Evolutionary conservation across 768 basidiomycete genomes (phyloP).

Genomic region (Flagelloscypha sp.): DNA sequence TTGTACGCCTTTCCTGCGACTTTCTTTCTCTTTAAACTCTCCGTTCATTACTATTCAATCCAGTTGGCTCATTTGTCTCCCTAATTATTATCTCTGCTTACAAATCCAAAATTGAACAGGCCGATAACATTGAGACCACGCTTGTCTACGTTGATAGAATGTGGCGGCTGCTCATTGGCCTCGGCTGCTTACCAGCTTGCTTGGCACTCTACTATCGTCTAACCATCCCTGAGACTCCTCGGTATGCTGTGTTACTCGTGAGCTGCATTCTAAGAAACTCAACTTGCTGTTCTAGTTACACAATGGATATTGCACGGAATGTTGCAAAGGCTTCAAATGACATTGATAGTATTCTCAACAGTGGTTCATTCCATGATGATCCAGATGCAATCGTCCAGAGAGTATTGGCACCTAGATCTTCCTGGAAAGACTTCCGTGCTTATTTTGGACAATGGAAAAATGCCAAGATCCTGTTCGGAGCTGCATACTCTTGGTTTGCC

Average conservation of each 20-base stretch:
- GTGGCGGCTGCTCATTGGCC: conserved; percentile 56
- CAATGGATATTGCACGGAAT: conserved; percentile 90
- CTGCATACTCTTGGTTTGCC: conserved; percentile 33
- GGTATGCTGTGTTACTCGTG: too few relatives aligned
- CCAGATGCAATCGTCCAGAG: conserved; percentile 37
- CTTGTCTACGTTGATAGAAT: conserved; percentile 37
- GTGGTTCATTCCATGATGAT: conserved; percentile 33
- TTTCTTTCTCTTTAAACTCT: not conserved
- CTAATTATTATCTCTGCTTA: conserved; percentile 36
- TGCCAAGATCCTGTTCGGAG: conserved; percentile 29
- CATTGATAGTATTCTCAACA: conserved; percentile 42
- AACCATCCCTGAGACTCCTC: conserved; percentile 60
- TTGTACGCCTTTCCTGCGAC: conserved; percentile 17
- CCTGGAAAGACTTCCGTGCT: conserved; percentile 27
- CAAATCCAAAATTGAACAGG: conserved; percentile 28
- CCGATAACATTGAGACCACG: conserved; percentile 19
- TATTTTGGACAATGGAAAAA: conserved; percentile 27
- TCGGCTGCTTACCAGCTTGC: conserved; percentile 49
- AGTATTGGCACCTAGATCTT: conserved; percentile 40
- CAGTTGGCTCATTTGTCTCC: conserved; percentile 39
- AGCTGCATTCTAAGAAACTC: too few relatives aligned
- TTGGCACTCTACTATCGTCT: conserved; percentile 58
- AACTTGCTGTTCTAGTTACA: too few relatives aligned
- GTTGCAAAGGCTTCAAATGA: conserved; percentile 45
- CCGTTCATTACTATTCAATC: not conserved